Conservation (phyloP, 352 stramenopile genomes). For the Phytophthora niederhauseri region DNA sequence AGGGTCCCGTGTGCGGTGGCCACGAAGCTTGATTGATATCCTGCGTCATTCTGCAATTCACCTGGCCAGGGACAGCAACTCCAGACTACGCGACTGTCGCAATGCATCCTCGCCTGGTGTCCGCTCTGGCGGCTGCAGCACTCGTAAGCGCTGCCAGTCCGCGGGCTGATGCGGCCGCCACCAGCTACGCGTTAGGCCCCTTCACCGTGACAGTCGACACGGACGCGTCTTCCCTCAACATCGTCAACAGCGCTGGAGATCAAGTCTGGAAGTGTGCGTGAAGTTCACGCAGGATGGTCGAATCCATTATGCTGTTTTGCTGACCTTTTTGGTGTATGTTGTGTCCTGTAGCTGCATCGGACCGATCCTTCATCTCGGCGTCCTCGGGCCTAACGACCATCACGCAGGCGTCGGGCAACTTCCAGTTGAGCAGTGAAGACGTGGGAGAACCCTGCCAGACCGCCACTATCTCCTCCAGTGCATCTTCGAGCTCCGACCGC, state of each 20-base stretch:
- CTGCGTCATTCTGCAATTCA: neutral
- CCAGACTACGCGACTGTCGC: neutral
- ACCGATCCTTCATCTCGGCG: conserved; percentile 33
- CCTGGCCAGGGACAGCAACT: neutral
- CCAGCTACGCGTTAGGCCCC: conserved; percentile 18
- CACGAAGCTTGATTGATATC: neutral
- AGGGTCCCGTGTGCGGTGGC: neutral
- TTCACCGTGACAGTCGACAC: conserved; percentile 26
- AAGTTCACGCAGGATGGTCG: neutral
- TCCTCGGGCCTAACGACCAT: conserved; percentile 31
- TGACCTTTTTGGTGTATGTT: neutral
- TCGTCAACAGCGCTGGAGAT: conserved; percentile 30
- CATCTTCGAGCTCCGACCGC: conserved; percentile 12
- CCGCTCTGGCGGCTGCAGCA: neutral
- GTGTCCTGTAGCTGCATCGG: conserved; percentile 20
- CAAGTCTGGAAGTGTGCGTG: conserved; percentile 35
- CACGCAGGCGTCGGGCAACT: conserved; percentile 33
- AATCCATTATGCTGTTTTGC: neutral
- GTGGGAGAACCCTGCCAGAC: conserved; percentile 13
- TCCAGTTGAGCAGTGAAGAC: conserved; percentile 26
- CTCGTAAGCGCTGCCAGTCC: neutral
- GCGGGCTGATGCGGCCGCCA: neutral
- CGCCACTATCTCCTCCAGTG: conserved; percentile 1
- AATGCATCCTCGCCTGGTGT: neutral
- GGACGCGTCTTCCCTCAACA: conserved; percentile 11